Percentiles rank a stretch among this genome's conserved stretches.
Evolutionary conservation across 768 basidiomycete genomes (phyloP).

Genomic region (Daedaleopsis sinensis): DNA sequence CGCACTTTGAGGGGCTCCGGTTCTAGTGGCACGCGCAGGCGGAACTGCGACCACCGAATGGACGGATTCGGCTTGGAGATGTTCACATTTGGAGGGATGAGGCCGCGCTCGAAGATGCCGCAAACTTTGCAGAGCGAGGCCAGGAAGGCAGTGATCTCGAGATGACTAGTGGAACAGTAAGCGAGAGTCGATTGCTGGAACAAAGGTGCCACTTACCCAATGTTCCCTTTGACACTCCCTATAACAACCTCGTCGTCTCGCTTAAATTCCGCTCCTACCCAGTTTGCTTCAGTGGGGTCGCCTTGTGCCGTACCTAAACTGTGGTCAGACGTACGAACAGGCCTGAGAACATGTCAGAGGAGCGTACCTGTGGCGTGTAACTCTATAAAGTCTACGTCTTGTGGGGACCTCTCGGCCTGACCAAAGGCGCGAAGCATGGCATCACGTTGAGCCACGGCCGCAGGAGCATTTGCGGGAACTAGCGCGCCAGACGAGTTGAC

Average conservation of each 20-base stretch:
- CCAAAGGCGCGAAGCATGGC: slow-evolving; percentile 43
- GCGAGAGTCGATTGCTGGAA: neutral
- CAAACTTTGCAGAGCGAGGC: slow-evolving; percentile 49
- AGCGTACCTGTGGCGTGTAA: slow-evolving; percentile 49
- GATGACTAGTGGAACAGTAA: slow-evolving; percentile 31
- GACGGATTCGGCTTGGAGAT: slow-evolving; percentile 37
- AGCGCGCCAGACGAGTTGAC: slow-evolving; percentile 41
- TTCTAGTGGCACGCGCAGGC: slow-evolving; percentile 38
- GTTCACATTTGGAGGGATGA: slow-evolving; percentile 47
- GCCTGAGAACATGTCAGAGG: neutral
- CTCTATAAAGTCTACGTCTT: slow-evolving; percentile 52
- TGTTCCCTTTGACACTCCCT: slow-evolving; percentile 51
- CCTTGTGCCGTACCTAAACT: slow-evolving; percentile 44
- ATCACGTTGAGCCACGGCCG: slow-evolving; percentile 39
- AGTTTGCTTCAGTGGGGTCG: slow-evolving; percentile 55
- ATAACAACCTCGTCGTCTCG: slow-evolving; percentile 39
- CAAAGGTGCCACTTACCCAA: slow-evolving; percentile 38
- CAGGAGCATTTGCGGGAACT: slow-evolving; percentile 41
- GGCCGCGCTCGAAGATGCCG: slow-evolving; percentile 38
- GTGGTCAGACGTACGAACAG: neutral
- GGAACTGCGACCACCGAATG: slow-evolving; percentile 43
- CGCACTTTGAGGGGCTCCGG: slow-evolving; percentile 31
- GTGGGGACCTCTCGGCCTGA: slow-evolving; percentile 33
- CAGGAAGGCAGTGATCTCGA: slow-evolving; percentile 46
- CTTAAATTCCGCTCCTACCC: slow-evolving; percentile 44